These are phyloP conservation scores for Nepenthes gracilis DNA, from an alignment of 148 eudicot genomes.

Conservation along the genomic window DNA sequence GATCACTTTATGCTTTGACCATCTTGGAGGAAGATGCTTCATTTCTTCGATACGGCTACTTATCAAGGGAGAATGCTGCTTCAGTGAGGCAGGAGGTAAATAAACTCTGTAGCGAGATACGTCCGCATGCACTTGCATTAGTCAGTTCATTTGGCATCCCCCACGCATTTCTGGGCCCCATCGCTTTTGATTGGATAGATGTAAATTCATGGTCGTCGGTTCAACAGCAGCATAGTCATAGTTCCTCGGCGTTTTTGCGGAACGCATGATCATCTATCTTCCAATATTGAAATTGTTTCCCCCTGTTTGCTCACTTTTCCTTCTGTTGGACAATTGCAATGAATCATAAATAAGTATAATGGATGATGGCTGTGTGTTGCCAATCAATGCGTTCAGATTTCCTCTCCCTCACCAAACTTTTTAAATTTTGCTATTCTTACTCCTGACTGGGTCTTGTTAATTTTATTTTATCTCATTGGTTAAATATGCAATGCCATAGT, in stretches of 20 bases:
- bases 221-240: slow-evolving; percentile 6
- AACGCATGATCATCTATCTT: background rate
- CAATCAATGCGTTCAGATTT: no score
- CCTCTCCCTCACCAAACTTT: no score
- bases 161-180: slow-evolving; percentile 56
- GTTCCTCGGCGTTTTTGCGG: background rate
- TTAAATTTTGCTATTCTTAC: no score
- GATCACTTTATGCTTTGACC: slow-evolving; percentile 59
- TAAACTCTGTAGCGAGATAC: slow-evolving; percentile 68
- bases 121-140: slow-evolving; percentile 73
- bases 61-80: slow-evolving; percentile 56
- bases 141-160: slow-evolving; percentile 72
- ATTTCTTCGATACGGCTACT: slow-evolving; percentile 79
- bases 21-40: slow-evolving; percentile 79
- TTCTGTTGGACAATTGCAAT: no score
- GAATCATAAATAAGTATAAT: no score
- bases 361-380: no score
- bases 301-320: no score
- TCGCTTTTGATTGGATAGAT: slow-evolving; percentile 68
- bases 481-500: no score
- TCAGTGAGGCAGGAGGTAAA: slow-evolving; percentile 66
- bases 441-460: no score
- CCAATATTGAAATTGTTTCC: background rate
- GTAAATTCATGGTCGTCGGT: slow-evolving; percentile 56
- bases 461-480: no score